phyloP scores from a whole-genome alignment of 1,284 basidiomycete species.

The Coniophora puteana region DNA sequence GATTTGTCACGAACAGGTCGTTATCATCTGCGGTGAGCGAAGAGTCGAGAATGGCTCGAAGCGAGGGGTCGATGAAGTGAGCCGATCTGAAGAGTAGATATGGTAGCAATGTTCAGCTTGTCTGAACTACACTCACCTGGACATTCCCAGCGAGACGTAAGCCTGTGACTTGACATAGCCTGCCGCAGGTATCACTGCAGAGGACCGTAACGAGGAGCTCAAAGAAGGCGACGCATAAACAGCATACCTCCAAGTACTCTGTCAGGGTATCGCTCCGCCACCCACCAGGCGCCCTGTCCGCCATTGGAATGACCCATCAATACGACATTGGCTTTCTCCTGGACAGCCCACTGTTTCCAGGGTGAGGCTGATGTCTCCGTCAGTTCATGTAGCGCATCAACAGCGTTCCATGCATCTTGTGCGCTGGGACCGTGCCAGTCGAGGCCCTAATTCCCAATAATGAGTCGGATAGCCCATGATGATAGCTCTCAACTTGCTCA shows the following conservation, averaged over 20 bases:
- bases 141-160: slow-evolving; percentile 74
- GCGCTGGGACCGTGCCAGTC: slow-evolving; percentile 83
- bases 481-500: slow-evolving; percentile 5
- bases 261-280: slow-evolving; percentile 76
- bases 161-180: slow-evolving; percentile 83
- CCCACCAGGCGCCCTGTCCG: slow-evolving; percentile 86
- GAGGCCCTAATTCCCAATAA: slow-evolving; percentile 50
- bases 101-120: not conserved
- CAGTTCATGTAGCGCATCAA: slow-evolving; percentile 55
- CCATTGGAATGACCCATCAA: slow-evolving; percentile 91
- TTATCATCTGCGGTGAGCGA: slow-evolving; percentile 83
- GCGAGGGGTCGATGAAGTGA: slow-evolving; percentile 74
- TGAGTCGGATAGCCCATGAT: not conserved
- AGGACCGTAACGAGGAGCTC: slow-evolving; percentile 13
- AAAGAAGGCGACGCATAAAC: not conserved
- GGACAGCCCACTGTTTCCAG: slow-evolving; percentile 42
- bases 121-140: slow-evolving; percentile 36
- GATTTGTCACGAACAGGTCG: slow-evolving; percentile 78
- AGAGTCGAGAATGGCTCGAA: slow-evolving; percentile 68
- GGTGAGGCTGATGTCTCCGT: slow-evolving; percentile 16
- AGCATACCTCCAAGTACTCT: slow-evolving; percentile 58
- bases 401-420: slow-evolving; percentile 53
- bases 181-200: slow-evolving; percentile 63
- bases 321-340: slow-evolving; percentile 41
- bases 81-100: slow-evolving; percentile 40